Conservation (phyloP, 768 basidiomycete genomes). For the Mycena vitilis region DNA sequence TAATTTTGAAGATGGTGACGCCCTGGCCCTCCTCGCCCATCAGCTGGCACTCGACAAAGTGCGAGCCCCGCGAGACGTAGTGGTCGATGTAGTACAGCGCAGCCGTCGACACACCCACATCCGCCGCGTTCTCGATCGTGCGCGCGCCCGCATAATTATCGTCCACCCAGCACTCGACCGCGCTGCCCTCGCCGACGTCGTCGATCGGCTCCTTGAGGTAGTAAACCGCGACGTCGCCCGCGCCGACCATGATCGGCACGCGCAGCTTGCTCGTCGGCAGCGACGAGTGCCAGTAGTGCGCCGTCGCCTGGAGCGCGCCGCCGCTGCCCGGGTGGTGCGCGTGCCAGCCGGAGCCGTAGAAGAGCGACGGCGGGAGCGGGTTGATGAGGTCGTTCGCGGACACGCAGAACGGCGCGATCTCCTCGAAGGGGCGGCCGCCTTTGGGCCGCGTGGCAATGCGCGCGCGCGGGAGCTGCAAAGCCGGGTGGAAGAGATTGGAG, state of each 20-base stretch:
- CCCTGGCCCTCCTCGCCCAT: slow-evolving; percentile 87
- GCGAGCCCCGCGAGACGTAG: slow-evolving; percentile 86
- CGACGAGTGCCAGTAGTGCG: slow-evolving; percentile 94
- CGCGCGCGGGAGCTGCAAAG: slow-evolving; percentile 72
- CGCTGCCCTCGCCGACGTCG: slow-evolving; percentile 70
- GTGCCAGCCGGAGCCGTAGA: slow-evolving; percentile 94
- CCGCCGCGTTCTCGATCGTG: slow-evolving; percentile 81
- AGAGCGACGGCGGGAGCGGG: slow-evolving; percentile 93
- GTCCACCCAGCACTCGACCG: slow-evolving; percentile 96
- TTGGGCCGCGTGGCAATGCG: slow-evolving; percentile 78
- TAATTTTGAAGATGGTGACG: slow-evolving; percentile 88
- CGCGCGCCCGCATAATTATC: slow-evolving; percentile 88
- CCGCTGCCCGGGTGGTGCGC: slow-evolving; percentile 72
- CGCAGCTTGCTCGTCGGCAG: slow-evolving; percentile 85
- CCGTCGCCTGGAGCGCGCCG: slow-evolving; percentile 65
- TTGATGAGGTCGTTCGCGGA: slow-evolving; percentile 98
- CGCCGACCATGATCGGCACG: slow-evolving; percentile 85
- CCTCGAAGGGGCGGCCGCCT: slow-evolving; percentile 71
- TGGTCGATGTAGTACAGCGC: slow-evolving; percentile 90
- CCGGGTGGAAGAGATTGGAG: slow-evolving; percentile 33
- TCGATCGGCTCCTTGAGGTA: slow-evolving; percentile 79
- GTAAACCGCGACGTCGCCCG: slow-evolving; percentile 94
- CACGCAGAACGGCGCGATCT: slow-evolving; percentile 92
- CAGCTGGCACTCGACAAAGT: slow-evolving; percentile 92
- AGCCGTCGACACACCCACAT: slow-evolving; percentile 69